Evolutionary conservation across 352 stramenopile genomes (phyloP).

Genomic region (Globisporangium iwayamae): DNA sequence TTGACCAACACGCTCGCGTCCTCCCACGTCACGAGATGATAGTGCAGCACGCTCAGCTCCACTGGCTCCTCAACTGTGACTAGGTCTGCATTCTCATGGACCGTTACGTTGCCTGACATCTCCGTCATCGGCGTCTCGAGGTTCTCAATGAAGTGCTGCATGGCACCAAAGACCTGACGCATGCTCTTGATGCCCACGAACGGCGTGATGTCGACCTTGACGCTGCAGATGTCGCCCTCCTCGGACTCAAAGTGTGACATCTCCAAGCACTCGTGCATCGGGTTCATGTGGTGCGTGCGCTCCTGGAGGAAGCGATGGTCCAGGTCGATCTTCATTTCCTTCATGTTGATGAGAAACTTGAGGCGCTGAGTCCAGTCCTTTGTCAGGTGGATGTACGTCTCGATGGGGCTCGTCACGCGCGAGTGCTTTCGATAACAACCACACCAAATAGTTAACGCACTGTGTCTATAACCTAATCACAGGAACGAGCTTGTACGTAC

Average conservation of each 20-base stretch:
- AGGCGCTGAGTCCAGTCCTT: slow-evolving; percentile 29
- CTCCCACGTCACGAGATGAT: slow-evolving; percentile 6
- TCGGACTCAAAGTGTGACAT: slow-evolving; percentile 26
- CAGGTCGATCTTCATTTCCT: slow-evolving; percentile 30
- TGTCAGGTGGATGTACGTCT: slow-evolving; percentile 42
- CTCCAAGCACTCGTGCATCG: slow-evolving; percentile 29
- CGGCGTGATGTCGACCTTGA: slow-evolving; percentile 39
- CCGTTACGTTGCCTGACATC: slow-evolving; percentile 33
- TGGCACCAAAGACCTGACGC: slow-evolving; percentile 28
- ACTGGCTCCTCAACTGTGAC: neutral
- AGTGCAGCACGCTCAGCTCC: slow-evolving; percentile 4
- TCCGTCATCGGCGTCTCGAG: slow-evolving; percentile 45
- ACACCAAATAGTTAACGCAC: neutral
- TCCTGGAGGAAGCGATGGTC: slow-evolving; percentile 31
- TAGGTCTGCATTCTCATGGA: slow-evolving; percentile 30
- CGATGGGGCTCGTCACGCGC: slow-evolving; percentile 22
- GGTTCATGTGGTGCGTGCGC: slow-evolving; percentile 22
- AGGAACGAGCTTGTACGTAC: slow-evolving; percentile 2
- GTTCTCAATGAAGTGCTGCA: slow-evolving; percentile 1
- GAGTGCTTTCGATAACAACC: slow-evolving; percentile 7
- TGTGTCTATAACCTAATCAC: neutral
- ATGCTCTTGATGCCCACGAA: slow-evolving; percentile 25
- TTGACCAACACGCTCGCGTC: neutral
- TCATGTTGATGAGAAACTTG: slow-evolving; percentile 22
- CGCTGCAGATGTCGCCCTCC: slow-evolving; percentile 27